These are phyloP conservation scores for Hemileia vastatrix DNA, from an alignment of 1,284 basidiomycete species.

Conservation along the genomic window DNA sequence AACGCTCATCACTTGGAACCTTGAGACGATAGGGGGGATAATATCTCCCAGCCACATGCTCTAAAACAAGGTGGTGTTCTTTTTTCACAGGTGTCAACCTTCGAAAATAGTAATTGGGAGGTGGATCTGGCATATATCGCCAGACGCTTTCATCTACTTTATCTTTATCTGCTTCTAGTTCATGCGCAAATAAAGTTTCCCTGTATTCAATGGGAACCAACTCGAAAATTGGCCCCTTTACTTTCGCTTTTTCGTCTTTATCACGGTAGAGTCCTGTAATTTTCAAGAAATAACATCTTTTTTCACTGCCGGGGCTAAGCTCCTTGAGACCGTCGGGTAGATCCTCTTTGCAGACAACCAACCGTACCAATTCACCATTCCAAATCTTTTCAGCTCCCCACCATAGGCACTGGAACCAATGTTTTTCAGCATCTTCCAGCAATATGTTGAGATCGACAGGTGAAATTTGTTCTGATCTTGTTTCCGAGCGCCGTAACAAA, in stretches of 20 bases:
- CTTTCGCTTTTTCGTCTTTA: constrained; percentile 17
- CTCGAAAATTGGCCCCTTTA: constrained; percentile 20
- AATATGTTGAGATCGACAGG: constrained; percentile 1
- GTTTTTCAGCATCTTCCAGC: constrained; percentile 8
- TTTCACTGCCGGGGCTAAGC: neutral
- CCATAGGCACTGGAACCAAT: constrained; percentile 29
- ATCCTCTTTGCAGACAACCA: constrained; percentile 16
- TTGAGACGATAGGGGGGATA: constrained; percentile 5
- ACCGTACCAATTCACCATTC: constrained; percentile 29
- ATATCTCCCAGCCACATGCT: constrained; percentile 21
- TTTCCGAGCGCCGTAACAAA: constrained; percentile 2
- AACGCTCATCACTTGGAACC: neutral
- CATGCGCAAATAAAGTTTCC: too few species aligned
- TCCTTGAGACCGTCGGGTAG: constrained; percentile 8
- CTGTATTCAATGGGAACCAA: too few species aligned
- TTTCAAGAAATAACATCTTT: constrained; percentile 19
- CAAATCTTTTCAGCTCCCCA: constrained; percentile 26
- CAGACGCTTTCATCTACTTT: neutral
- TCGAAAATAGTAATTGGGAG: constrained; percentile 8
- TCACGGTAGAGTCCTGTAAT: constrained; percentile 17
- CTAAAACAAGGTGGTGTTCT: constrained; percentile 20
- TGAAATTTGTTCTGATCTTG: constrained; percentile 5
- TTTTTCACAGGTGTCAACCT: constrained; percentile 16
- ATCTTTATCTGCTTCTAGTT: neutral
- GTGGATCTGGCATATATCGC: constrained; percentile 16